Conservation (phyloP, 163 green algal genomes). For the Prototheca wickerhamii region DNA sequence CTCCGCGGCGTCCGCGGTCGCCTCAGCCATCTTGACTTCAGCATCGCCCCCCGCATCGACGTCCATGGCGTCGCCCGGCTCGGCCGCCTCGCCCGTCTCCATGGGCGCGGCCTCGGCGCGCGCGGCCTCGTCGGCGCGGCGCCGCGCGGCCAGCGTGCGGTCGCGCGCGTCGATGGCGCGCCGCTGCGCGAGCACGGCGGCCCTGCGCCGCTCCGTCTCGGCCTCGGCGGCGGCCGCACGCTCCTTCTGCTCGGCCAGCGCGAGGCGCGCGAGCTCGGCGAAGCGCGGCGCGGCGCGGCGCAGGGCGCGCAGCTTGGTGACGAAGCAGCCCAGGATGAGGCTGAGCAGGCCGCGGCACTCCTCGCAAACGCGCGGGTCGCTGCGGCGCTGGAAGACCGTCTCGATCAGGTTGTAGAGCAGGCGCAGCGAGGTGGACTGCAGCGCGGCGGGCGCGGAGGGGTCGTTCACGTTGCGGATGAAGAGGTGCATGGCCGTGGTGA, state of each 20-base stretch:
- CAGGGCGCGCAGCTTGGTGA: slow-evolving; percentile 59
- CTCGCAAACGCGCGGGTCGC: slow-evolving; percentile 11
- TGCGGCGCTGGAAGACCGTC: slow-evolving; percentile 50
- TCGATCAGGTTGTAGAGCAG: slow-evolving; percentile 87
- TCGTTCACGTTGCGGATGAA: slow-evolving; percentile 62
- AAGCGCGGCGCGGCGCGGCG: slow-evolving; percentile 18
- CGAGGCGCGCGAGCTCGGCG: slow-evolving; percentile 3
- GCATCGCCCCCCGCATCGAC: not conserved
- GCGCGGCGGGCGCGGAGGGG: slow-evolving; percentile 35
- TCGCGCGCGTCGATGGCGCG: slow-evolving; percentile 3
- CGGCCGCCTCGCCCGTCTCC: not conserved
- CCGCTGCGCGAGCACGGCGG: not conserved
- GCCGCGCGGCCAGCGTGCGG: not conserved
- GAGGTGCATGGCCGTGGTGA: slow-evolving; percentile 56
- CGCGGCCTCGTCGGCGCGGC: not conserved
- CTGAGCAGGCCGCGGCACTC: slow-evolving; percentile 45
- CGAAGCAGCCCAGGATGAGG: slow-evolving; percentile 66
- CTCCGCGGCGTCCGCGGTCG: not conserved
- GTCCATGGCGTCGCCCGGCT: not conserved
- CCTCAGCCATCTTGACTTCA: not conserved
- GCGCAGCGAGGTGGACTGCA: slow-evolving; percentile 71
- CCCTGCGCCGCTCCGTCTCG: too few relatives aligned
- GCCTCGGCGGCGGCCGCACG: not conserved
- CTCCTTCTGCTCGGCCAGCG: not conserved
- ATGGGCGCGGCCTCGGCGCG: not conserved